These are phyloP conservation scores for Plasmodium vivax DNA, from an alignment of 169 alveolate genomes.

Conservation along the genomic window DNA sequence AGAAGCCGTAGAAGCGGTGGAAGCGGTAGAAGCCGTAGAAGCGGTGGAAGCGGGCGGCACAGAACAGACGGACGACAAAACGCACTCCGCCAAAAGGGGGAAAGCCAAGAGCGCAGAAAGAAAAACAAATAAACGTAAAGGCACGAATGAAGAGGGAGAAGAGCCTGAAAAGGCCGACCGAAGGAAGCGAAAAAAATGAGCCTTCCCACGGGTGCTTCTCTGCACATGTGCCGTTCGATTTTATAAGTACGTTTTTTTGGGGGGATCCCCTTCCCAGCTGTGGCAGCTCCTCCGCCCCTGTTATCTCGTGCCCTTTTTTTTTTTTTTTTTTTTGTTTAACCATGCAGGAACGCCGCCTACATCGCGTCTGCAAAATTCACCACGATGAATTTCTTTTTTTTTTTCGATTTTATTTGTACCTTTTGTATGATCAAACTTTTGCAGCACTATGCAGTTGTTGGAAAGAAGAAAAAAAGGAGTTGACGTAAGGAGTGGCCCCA, in stretches of 20 bases:
- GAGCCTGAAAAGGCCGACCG: neutral
- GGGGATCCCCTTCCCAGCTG: neutral
- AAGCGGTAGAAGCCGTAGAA: neutral
- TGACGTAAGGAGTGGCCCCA: neutral
- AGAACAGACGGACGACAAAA: neutral
- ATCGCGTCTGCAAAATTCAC: neutral
- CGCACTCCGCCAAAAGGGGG: neutral
- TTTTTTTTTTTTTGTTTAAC: neutral
- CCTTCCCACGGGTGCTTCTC: neutral
- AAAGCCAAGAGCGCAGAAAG: neutral
- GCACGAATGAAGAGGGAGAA: neutral
- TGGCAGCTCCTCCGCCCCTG: neutral
- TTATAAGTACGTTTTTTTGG: neutral
- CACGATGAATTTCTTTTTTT: neutral
- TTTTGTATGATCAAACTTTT: neutral
- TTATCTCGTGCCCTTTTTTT: neutral
- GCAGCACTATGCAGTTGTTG: neutral
- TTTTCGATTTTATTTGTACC: neutral
- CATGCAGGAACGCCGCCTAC: neutral
- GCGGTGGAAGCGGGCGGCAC: neutral
- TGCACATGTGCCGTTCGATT: neutral
- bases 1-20: neutral
- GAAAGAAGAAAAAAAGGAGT: neutral
- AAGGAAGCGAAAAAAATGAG: constrained; percentile 10
- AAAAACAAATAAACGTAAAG: constrained; percentile 27